A percentile compares a stretch with the other conserved stretches of the same genome.
Evolutionary conservation across 306 rosid species (phyloP).

Genomic region (Casuarina cunninghamiana): DNA sequence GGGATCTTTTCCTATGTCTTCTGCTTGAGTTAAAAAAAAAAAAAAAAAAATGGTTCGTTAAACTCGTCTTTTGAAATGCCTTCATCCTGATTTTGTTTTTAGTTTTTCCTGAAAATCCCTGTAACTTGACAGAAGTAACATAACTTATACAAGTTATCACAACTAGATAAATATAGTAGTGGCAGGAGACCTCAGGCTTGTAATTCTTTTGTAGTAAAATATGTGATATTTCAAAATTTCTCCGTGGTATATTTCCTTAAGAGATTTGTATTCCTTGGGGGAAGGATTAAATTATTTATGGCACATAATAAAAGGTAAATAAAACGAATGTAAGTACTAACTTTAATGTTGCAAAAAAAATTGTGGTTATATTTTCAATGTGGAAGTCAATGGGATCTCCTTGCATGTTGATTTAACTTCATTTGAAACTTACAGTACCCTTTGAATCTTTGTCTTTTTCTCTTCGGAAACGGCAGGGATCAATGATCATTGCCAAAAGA

Average conservation of each 20-base stretch:
- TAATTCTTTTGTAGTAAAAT: constrained; percentile 5
- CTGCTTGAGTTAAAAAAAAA: not conserved
- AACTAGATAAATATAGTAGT: not conserved
- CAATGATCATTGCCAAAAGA: not conserved
- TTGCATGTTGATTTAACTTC: not conserved
- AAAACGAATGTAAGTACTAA: not conserved
- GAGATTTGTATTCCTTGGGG: not conserved
- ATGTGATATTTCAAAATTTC: not conserved
- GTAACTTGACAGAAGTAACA: not conserved
- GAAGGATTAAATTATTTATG: not conserved
- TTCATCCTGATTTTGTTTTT: constrained; percentile 1
- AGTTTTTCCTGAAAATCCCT: not conserved
- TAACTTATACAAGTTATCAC: not conserved
- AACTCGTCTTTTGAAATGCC: not conserved
- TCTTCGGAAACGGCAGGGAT: not conserved
- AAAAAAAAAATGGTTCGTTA: not conserved
- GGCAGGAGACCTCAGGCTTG: not conserved
- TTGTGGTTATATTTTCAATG: not conserved
- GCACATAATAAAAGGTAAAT: not conserved
- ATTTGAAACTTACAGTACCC: no score
- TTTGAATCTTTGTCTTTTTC: no score
- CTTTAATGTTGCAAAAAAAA: not conserved
- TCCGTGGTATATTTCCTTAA: not conserved
- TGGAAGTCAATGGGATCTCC: not conserved
- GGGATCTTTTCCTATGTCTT: not conserved